Evolutionary conservation across 345 rosid species (phyloP), one percentile per base, ranked within the genome.

Genomic region (Eucalyptus cloeziana): DNA sequence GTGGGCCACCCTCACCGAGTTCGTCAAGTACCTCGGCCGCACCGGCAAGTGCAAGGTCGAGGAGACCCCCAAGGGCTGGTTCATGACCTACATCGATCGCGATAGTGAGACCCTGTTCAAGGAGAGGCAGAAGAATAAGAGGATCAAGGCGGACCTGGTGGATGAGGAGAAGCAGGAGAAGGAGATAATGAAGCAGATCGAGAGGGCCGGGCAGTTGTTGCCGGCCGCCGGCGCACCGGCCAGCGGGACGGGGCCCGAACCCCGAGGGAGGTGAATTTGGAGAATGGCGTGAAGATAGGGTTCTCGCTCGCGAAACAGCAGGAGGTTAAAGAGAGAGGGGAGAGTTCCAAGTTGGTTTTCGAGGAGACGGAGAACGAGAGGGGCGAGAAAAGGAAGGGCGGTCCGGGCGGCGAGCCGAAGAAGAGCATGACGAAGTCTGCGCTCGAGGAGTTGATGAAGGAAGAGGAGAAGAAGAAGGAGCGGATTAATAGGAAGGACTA

Each of bases 51-150:
- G 98, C 69, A 97, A 98, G 90, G 99, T 98, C 3, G 99, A 98
- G 4, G 98, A 98, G 52, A 98, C 99, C 1, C 98, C 98, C 5
- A 98, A 98, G 89, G 99, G 99, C 14, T 98, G 99, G 99, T 98
- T 98, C 85, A 97, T 97, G 79, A 97, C 99, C 17, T 98, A 97
- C 83, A 94, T 95, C 4, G 99, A 98, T 88, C 91, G 97, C 52
- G 99, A 98, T 67, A 95, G 97, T 0, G 99, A 98, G 94, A 92
- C 98, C 12, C 49, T 96, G 86, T 95, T 98, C 67, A 97, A 96
- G 90, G 99, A 98, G 89, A 97, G 93, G 89, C 88, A 94, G 92
- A 98, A 98, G 94, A 97, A 94, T 51, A 98, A 98, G 94, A 94
- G 99, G 76, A 89, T 95, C 0, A 95, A 93, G 90, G 91, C 96